Base-by-base conservation (phyloP, 2,329 filamentous ascomycete genomes). In the Neofusicoccum kwambonambiense region DNA sequence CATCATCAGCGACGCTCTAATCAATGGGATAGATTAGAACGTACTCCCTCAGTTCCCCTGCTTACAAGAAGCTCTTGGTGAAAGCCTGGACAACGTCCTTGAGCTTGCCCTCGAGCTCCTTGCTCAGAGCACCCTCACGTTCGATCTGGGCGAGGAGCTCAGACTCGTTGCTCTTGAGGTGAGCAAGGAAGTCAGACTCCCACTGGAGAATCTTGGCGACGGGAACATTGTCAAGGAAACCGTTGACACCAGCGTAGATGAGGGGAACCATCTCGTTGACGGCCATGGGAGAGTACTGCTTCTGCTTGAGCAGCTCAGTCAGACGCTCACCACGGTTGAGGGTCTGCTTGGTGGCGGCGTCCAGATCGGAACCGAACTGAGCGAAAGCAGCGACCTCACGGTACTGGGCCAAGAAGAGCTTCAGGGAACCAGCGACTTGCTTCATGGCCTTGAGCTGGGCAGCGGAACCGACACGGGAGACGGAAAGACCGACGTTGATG, bases 391-490 rank as follows among this genome's bases (percentile, higher is more conserved):
- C 95, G 70, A 99, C 95, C 84, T 99, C 95, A 95, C 95, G 95
- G 89, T 99, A 99, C 87, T 99, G 95, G 77, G 95, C 95, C 91
- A 99, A 92, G 93, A 98, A 99, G 76, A 99, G 93, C 90, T 99
- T 99, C 79, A 99, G 87, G 74, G 94, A 98, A 89, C 95, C 95
- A 78, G 95, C 95, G 76, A 99, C 95, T 88, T 99, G 95, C 90
- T 99, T 99, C 95, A 99, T 99, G 85, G 95, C 93, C 92, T 98
- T 99, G 82, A 98, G 89, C 89, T 99, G 95, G 80, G 95, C 95
- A 81, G 95, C 92, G 78, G 95, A 99, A 81, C 95, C 95, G 90
- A 99, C 95, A 92, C 95, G 95, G 74, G 95, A 99, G 76, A 99
- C 95, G 77, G 95, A 99, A 75, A 99, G 92, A 95, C 95, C 95